phyloP scores from a whole-genome alignment of 2,329 filamentous ascomycete species.

The Raffaelea ambrosiae region DNA sequence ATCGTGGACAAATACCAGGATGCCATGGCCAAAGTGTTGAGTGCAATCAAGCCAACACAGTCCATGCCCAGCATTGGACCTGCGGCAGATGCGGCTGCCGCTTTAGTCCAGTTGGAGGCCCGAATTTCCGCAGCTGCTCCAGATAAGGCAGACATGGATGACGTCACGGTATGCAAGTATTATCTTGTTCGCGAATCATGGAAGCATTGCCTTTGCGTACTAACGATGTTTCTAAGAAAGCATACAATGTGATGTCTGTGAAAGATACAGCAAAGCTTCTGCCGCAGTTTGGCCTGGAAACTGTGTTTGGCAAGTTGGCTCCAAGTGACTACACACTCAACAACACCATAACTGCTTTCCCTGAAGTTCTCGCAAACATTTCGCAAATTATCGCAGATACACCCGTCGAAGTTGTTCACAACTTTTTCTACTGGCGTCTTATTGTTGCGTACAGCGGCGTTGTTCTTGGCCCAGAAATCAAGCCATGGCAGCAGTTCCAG shows the following conservation, averaged over 20 bases:
- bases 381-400: conserved; percentile 46
- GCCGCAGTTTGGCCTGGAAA: conserved; percentile 46
- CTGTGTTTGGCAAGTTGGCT: conserved; percentile 42
- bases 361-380: conserved; percentile 51
- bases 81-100: conserved; percentile 19
- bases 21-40: conserved; percentile 30
- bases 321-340: conserved; percentile 41
- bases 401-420: conserved; percentile 44
- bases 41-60: conserved; percentile 19
- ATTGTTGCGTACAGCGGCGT: conserved; percentile 42
- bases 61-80: conserved; percentile 13
- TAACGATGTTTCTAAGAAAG: conserved; percentile 33
- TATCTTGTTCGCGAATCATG: not conserved
- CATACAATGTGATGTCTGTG: conserved; percentile 56
- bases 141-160: conserved; percentile 8
- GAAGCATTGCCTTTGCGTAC: not conserved
- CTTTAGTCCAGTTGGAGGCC: conserved; percentile 15
- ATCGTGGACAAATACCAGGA: conserved; percentile 42
- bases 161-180: conserved; percentile 11
- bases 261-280: conserved; percentile 44
- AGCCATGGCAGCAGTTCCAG: conserved; percentile 49
- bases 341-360: conserved; percentile 50
- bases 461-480: conserved; percentile 51
- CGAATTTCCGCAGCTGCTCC: not conserved
- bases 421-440: conserved; percentile 58